Percentiles rank a stretch among this genome's conserved stretches.
Evolutionary conservation across 1,139 yeast species (phyloP).

Genomic region (Entelexis paramagnoliae): DNA sequence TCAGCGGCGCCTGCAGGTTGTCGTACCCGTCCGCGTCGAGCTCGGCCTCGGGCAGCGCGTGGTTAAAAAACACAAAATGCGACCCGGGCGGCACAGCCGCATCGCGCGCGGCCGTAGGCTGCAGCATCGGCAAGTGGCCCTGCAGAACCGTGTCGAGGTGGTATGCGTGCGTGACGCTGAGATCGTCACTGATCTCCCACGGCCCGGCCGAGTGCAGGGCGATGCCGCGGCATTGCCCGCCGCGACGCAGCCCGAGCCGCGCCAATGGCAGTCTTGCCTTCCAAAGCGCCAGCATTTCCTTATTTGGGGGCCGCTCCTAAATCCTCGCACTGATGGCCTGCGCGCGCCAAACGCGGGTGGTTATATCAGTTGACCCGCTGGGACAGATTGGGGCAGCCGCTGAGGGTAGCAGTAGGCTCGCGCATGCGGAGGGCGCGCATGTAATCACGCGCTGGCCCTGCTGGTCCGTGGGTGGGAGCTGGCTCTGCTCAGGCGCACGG

Average conservation of each 20-base stretch:
- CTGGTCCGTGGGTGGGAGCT: no score
- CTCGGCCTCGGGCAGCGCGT: slow-evolving; percentile 40
- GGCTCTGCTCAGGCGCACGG: no score
- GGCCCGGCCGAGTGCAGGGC: not conserved
- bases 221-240: not conserved
- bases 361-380: not conserved
- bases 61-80: slow-evolving; percentile 56
- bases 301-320: no score
- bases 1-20: slow-evolving; percentile 60
- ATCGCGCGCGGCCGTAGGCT: slow-evolving; percentile 15
- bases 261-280: not conserved
- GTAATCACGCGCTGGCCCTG: not conserved
- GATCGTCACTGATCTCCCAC: slow-evolving; percentile 21
- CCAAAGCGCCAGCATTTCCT: not conserved
- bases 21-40: slow-evolving; percentile 75
- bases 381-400: not conserved
- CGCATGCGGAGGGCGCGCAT: not conserved
- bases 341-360: no score
- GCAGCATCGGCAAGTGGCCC: slow-evolving; percentile 18
- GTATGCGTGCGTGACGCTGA: slow-evolving; percentile 23
- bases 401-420: no score
- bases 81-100: slow-evolving; percentile 42
- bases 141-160: slow-evolving; percentile 22
- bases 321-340: no score
- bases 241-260: not conserved